These are phyloP conservation scores for Talaromyces pinophilus DNA, from an alignment of 2,329 filamentous ascomycete genomes.

Conservation along the genomic window DNA sequence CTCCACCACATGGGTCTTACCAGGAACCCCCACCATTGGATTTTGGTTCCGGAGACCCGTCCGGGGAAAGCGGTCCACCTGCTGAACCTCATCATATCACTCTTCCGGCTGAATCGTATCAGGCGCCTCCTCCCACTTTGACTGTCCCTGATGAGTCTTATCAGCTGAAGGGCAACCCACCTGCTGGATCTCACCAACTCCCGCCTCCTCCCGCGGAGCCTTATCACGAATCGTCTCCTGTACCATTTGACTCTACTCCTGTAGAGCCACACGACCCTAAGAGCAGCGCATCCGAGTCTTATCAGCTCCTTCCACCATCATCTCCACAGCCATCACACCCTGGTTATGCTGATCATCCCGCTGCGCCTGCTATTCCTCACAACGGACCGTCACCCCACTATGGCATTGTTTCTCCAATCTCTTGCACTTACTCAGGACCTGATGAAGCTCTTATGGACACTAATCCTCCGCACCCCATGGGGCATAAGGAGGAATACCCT, in stretches of 20 bases:
- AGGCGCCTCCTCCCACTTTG: not conserved
- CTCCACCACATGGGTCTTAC: not conserved
- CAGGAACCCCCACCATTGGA: not conserved
- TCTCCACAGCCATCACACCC: not conserved
- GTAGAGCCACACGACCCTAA: not conserved
- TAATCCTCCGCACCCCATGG: not conserved
- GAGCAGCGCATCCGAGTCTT: not conserved
- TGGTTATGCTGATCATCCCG: not conserved
- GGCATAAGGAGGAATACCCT: not conserved
- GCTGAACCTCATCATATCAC: not conserved
- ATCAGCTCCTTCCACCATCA: not conserved
- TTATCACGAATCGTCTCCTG: not conserved
- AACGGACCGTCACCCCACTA: constrained; percentile 1
- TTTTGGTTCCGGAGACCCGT: too few species aligned
- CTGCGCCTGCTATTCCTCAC: not conserved
- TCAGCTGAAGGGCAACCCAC: not conserved
- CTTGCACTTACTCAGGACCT: not conserved
- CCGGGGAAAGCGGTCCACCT: not conserved
- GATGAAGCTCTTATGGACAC: not conserved
- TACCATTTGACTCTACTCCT: not conserved
- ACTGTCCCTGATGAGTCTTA: not conserved
- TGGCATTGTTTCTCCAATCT: not conserved
- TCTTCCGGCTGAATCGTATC: not conserved
- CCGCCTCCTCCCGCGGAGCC: not conserved
- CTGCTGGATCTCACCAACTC: not conserved